A percentile compares a stretch with the other conserved stretches of the same genome.
These are phyloP conservation scores for Groenewaldozyma tartarivorans DNA, from an alignment of 805 yeast species.

Conservation along the genomic window DNA sequence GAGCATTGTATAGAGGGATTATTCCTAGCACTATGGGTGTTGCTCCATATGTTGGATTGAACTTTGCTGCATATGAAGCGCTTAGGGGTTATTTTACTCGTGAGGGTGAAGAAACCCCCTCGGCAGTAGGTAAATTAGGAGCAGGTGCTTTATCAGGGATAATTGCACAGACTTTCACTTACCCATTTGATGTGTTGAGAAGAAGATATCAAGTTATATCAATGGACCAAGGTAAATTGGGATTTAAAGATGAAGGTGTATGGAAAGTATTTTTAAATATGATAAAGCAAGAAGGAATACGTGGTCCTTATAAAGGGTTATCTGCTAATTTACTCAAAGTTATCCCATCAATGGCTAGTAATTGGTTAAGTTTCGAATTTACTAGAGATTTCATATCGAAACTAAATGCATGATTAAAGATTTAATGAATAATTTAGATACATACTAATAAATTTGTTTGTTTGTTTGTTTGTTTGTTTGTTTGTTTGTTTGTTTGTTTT, in stretches of 20 bases:
- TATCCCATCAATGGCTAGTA: slow-evolving; percentile 91
- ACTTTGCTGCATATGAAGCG: slow-evolving; percentile 82
- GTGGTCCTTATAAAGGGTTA: slow-evolving; percentile 58
- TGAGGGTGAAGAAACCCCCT: slow-evolving; percentile 25
- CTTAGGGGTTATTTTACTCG: slow-evolving; percentile 47
- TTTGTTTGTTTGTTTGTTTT: background rate
- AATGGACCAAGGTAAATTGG: slow-evolving; percentile 56
- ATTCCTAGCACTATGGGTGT: slow-evolving; percentile 90
- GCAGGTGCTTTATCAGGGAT: slow-evolving; percentile 87
- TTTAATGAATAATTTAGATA: too few species aligned
- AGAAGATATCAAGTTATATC: slow-evolving; percentile 86
- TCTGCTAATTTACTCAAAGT: slow-evolving; percentile 76
- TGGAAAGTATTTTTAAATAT: slow-evolving; percentile 65
- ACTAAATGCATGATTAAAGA: too few species aligned
- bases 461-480: too few species aligned
- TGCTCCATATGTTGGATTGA: slow-evolving; percentile 91
- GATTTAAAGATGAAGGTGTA: slow-evolving; percentile 73
- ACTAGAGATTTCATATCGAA: slow-evolving; percentile 35
- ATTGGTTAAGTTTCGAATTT: slow-evolving; percentile 82
- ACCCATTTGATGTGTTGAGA: slow-evolving; percentile 84
- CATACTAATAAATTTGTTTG: too few species aligned
- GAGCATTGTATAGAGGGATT: slow-evolving; percentile 74
- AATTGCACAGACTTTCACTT: slow-evolving; percentile 79
- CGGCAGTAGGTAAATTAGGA: slow-evolving; percentile 47
- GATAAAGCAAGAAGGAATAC: slow-evolving; percentile 66